Percentiles rank a stretch among this genome's conserved stretches.
phyloP scores from a whole-genome alignment of 495 filamentous ascomycete genomes.

The Penicillium manginii region DNA sequence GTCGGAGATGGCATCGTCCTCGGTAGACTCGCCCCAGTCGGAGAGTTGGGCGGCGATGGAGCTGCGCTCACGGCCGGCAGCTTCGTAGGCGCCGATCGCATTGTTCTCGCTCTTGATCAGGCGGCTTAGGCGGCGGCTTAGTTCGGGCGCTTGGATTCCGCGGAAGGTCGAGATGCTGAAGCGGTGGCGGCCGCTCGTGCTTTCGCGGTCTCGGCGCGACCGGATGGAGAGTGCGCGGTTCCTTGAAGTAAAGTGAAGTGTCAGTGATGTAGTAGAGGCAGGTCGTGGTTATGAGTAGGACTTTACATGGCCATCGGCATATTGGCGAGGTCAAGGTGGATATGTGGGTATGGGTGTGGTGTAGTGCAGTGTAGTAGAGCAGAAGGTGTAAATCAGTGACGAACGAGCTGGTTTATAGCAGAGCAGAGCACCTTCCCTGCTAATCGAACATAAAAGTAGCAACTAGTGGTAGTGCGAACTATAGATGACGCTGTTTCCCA shows the following conservation, averaged over 20 bases:
- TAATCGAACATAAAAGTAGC: not conserved
- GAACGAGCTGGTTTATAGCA: not conserved
- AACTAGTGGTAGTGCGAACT: constrained; percentile 11
- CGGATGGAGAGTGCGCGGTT: constrained; percentile 65
- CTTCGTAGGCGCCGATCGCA: constrained; percentile 79
- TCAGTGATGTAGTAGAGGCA: not conserved
- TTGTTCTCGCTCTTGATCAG: constrained; percentile 92
- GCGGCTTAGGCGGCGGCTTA: constrained; percentile 81
- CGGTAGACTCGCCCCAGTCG: constrained; percentile 91
- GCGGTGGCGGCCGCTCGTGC: constrained; percentile 51
- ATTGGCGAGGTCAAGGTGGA: constrained; percentile 3
- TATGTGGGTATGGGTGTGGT: not conserved
- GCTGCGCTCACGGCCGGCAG: constrained; percentile 77
- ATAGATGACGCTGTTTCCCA: constrained; percentile 34
- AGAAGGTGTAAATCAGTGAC: constrained; percentile 1
- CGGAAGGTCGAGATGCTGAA: constrained; percentile 85
- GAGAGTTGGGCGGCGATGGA: constrained; percentile 88
- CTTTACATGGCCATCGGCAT: constrained; percentile 7
- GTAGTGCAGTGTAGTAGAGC: not conserved
- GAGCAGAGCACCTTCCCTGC: not conserved
- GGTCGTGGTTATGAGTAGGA: not conserved
- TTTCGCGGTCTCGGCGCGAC: constrained; percentile 45
- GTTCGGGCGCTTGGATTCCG: constrained; percentile 78
- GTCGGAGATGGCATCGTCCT: constrained; percentile 84
- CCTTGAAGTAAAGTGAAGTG: constrained; percentile 38